These are phyloP conservation scores for Rhynchospora pubera DNA, from an alignment of 176 grass and related monocot species.

Conservation along the genomic window DNA sequence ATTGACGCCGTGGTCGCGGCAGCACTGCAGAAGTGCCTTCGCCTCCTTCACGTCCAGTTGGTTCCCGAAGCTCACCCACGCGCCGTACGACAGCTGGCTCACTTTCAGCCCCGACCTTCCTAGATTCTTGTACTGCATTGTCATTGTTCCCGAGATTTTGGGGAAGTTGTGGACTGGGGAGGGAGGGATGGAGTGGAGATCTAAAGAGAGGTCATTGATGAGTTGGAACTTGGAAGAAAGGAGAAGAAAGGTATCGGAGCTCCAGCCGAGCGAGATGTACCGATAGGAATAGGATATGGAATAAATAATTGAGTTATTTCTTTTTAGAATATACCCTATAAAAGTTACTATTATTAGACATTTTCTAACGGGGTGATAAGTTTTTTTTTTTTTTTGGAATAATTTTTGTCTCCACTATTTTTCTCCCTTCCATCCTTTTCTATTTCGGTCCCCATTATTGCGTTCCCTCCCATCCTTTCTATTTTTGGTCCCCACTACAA, in stretches of 20 bases:
- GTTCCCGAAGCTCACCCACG: slow-evolving; percentile 96
- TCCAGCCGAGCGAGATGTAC: background rate
- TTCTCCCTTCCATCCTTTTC: no score
- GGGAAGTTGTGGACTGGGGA: background rate
- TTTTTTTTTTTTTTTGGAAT: no score
- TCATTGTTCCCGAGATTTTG: background rate
- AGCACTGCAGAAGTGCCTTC: slow-evolving; percentile 70
- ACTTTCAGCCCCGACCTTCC: slow-evolving; percentile 83
- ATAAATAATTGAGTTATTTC: background rate
- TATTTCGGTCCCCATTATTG: no score
- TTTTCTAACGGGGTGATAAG: no score
- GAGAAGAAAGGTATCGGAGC: background rate
- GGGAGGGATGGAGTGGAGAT: background rate
- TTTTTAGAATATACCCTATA: background rate
- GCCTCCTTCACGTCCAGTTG: slow-evolving; percentile 98
- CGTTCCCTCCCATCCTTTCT: no score
- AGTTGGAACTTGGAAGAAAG: background rate
- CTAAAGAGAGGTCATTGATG: background rate
- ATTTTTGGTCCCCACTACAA: no score
- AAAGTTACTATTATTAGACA: background rate
- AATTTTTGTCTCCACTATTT: no score
- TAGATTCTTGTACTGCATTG: slow-evolving; percentile 99
- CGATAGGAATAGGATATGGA: background rate
- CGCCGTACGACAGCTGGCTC: slow-evolving; percentile 79
- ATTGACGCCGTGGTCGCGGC: slow-evolving; percentile 85